Base-by-base conservation (phyloP, 768 basidiomycete genomes). In the Artomyces pyxidatus region DNA sequence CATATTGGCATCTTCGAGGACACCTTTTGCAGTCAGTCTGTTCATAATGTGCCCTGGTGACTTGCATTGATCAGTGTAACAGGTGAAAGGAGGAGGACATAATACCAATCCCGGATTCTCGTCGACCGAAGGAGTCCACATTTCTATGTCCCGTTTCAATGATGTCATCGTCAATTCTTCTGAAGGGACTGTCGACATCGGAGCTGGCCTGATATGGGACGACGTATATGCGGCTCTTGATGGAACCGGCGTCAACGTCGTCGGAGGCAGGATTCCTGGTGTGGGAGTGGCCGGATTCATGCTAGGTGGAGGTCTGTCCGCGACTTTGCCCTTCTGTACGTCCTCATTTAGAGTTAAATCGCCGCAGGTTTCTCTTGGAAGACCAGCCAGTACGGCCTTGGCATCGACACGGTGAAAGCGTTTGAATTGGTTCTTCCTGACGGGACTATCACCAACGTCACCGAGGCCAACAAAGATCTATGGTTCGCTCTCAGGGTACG, bases 331-430 rank as follows among this genome's bases (percentile, higher is more conserved):
- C 23, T 26, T n/a, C 17, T 11, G 22, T n/a, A 14, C 22, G n/a
- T n/a, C n/a, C n/a, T n/a, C n/a, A n/a, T n/a, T n/a, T n/a, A n/a
- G n/a, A n/a, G n/a, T n/a, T n/a, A n/a, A n/a, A n/a, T n/a, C n/a
- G n/a, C n/a, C n/a, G n/a, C n/a, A 50, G 68, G 68, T 7, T 70
- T 61, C 52, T 65, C 66, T 0, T 47, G 59, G 51, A 62, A 63
- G 47, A 64, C 63, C 5, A 68, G 62, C 47, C 60, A 63, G 42
- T 59, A 58, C 47, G 65, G 68, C 10, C 48, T 69, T 16, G 59
- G 59, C 1, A 52, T 68, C 29, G 69, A 70, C 54, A 69, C 65
- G 42, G 40, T 70, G 26, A 48, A 41, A 12, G 56, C 40, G 25
- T 58, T 54, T 12, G 43, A 63, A 42, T 48, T 68, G 12, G 64